Base-by-base conservation (phyloP, 225 moss, liverwort and hornwort genomes). In the Marchantia paleacea region DNA sequence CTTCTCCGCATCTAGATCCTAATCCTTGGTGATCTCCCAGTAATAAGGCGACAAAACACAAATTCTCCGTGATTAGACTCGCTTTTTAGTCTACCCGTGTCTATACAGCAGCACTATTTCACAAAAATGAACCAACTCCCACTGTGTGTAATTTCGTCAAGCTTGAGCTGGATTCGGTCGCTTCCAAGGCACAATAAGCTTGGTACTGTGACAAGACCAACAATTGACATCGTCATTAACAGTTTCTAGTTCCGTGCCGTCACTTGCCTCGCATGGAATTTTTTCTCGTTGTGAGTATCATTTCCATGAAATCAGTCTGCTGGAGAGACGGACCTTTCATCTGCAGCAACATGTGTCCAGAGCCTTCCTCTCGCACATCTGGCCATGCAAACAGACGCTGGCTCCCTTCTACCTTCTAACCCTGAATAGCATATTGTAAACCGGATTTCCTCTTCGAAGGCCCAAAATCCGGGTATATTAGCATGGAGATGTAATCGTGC, bases 101-200 rank as follows among this genome's bases (percentile, higher is more conserved):
- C 11, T 58, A 28, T 58, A 61, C 60, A 76, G 31, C 31, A 76
- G 22, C 60, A 60, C 58, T 57, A 10, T 20, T 31, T 73, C 12
- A 53, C 25, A 58, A 8, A 75, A 75, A 57, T 75, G 75, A 75
- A 24, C 54, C 5, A 29, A 52, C 30, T 20, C 30, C 75, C 54
- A 52, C 58, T 57, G 31, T 29, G 57, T 57, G 57, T 15, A n/a
- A n/a, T 55, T 55, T 75, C 25, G 52, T 10, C 52, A 73, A 53
- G 48, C 74, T 55, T 29, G 25, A 28, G 12, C 22, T 54, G 28
- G 10, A 12, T 16, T 50, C 74, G 75, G 57, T 28, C 54, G 57
- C 75, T 75, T 75, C 75, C 75, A 75, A 57, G 39, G 75, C 75
- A 75, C 30, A 13, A 26, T 74, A 75, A 5, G 25, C 28, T 75